Conservation (phyloP, 1,139 yeast species). For the Blastobotrys arbuscula region DNA sequence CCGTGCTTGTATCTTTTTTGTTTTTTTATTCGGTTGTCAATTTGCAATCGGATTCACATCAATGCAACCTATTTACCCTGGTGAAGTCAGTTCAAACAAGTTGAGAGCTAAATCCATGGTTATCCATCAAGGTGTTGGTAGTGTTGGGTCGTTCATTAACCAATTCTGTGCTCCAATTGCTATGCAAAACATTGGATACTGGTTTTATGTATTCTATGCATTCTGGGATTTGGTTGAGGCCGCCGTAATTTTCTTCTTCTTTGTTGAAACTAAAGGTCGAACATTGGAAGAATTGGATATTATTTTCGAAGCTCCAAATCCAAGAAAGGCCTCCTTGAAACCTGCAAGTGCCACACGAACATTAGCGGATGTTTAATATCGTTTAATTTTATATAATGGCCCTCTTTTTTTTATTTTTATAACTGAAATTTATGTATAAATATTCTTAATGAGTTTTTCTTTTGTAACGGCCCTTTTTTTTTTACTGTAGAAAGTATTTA, state of each 20-base stretch:
- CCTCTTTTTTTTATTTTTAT: background rate
- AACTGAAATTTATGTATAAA: background rate
- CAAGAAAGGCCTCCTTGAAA: conserved; percentile 18
- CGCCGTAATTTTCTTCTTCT: conserved; percentile 35
- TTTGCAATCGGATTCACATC: conserved; percentile 20
- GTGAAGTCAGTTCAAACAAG: conserved; percentile 37
- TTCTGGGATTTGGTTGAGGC: conserved; percentile 20
- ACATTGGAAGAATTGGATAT: conserved; percentile 44
- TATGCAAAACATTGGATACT: conserved; percentile 53
- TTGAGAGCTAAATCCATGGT: conserved; percentile 31
- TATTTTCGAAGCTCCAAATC: conserved; percentile 32
- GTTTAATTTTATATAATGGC: background rate
- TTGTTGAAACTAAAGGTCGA: conserved; percentile 44
- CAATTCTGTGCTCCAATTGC: conserved; percentile 55
- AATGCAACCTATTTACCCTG: conserved; percentile 32
- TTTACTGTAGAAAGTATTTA: background rate
- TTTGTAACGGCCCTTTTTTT: background rate
- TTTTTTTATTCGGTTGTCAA: conserved; percentile 18
- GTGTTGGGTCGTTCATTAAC: conserved; percentile 31
- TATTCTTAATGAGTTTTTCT: background rate
- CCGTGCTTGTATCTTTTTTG: conserved; percentile 19
- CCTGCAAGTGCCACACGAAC: conserved; percentile 3
- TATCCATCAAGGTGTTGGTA: conserved; percentile 12
- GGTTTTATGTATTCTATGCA: conserved; percentile 48
- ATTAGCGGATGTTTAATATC: background rate